Evolutionary conservation across 2,329 filamentous ascomycete genomes (phyloP).

Genomic region (Plenodomus biglobosus): DNA sequence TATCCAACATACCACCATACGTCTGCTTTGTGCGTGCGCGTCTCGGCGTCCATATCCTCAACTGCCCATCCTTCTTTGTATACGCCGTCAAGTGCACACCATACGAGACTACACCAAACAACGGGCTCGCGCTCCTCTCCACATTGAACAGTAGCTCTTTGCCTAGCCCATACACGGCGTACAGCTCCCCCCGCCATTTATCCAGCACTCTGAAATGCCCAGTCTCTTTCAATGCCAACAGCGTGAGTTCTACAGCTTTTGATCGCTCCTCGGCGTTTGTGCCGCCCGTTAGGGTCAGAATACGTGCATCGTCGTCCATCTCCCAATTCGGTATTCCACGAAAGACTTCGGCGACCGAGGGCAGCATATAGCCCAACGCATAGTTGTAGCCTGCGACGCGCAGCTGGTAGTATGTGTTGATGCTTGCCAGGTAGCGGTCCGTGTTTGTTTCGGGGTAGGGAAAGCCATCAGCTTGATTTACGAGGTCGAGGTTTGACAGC

Average conservation of each 20-base stretch:
- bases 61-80: conserved; percentile 45
- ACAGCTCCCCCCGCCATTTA: conserved; percentile 48
- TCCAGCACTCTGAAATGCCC: conserved; percentile 70
- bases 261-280: conserved; percentile 65
- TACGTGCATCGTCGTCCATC: conserved; percentile 62
- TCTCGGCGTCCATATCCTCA: conserved; percentile 83
- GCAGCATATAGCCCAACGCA: conserved; percentile 61
- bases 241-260: conserved; percentile 57
- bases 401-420: conserved; percentile 62
- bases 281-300: conserved; percentile 64
- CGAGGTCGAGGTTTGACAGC: conserved; percentile 56
- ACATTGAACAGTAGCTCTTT: conserved; percentile 47
- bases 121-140: conserved; percentile 46
- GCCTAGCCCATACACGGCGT: conserved; percentile 45
- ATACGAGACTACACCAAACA: conserved; percentile 50
- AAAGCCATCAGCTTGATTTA: conserved; percentile 70
- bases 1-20: conserved; percentile 90
- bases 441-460: conserved; percentile 69
- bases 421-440: conserved; percentile 56
- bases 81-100: conserved; percentile 49
- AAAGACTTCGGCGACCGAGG: conserved; percentile 61
- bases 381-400: conserved; percentile 67
- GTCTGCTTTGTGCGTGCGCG: conserved; percentile 78
- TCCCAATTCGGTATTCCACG: conserved; percentile 61
- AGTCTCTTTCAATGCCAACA: conserved; percentile 68